These are phyloP conservation scores for Coprinellus micaceus DNA, from an alignment of 768 basidiomycete genomes.

Conservation along the genomic window DNA sequence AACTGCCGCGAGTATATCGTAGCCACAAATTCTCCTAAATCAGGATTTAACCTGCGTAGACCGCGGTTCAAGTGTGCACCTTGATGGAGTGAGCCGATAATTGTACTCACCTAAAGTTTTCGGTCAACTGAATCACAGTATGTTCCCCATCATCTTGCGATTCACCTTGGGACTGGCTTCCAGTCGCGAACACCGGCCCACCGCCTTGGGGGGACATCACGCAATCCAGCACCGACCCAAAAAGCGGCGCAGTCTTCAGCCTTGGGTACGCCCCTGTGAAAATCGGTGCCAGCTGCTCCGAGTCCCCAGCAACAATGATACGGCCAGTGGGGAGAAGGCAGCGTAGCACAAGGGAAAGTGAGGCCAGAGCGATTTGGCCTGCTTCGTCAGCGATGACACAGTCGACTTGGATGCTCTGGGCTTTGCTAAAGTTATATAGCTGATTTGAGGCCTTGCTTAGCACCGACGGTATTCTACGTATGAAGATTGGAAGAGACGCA, in stretches of 20 bases:
- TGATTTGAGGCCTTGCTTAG: conserved; percentile 12
- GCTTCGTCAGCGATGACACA: conserved; percentile 49
- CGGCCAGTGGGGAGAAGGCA: conserved; percentile 34
- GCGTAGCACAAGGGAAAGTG: conserved; percentile 43
- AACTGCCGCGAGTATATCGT: conserved; percentile 49
- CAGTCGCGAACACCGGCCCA: conserved; percentile 5
- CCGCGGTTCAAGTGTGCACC: too few species aligned
- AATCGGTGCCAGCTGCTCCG: conserved; percentile 50
- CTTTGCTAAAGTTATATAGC: conserved; percentile 47
- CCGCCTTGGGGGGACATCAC: conserved; percentile 30
- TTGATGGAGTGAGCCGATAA: not conserved
- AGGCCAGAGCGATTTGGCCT: conserved; percentile 46
- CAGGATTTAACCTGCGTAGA: conserved; percentile 41
- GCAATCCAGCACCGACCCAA: conserved; percentile 48
- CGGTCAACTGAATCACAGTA: conserved; percentile 46
- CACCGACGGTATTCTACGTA: not conserved
- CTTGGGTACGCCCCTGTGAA: conserved; percentile 44
- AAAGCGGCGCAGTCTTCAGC: conserved; percentile 33
- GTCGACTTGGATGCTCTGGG: conserved; percentile 36
- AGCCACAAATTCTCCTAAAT: conserved; percentile 51
- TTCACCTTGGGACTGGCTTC: conserved; percentile 13
- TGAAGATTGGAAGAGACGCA: conserved; percentile 13
- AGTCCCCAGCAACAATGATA: conserved; percentile 49
- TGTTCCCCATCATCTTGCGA: conserved; percentile 23
- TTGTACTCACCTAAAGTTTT: conserved; percentile 47